Evolutionary conservation across 2,329 filamentous ascomycete species (phyloP).

Genomic region (Calonectria pteridis): DNA sequence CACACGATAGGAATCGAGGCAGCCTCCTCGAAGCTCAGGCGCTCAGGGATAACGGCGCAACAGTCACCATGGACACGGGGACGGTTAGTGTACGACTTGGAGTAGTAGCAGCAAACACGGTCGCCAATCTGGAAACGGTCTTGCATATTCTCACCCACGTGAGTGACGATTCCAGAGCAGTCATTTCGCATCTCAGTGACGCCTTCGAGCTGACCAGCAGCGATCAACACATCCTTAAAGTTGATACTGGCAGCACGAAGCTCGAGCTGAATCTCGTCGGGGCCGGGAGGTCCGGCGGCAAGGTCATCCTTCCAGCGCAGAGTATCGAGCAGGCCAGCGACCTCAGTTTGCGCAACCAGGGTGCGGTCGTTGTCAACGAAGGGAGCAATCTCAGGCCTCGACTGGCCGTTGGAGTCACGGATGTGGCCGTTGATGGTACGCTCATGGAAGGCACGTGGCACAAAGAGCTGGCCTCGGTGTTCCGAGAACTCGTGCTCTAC

Average conservation of each 20-base stretch:
- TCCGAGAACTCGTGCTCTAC: constrained; percentile 19
- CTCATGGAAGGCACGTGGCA: constrained; percentile 16
- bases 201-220: constrained; percentile 1
- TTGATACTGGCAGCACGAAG: constrained; percentile 15
- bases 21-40: constrained; percentile 22
- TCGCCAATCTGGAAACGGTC: constrained; percentile 11
- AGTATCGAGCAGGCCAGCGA: constrained; percentile 15
- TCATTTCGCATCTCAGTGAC: constrained; percentile 14
- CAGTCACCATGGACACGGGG: constrained; percentile 12
- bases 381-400: constrained; percentile 7
- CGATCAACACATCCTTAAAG: constrained; percentile 18
- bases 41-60: constrained; percentile 12
- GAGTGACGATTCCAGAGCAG: constrained; percentile 18
- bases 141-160: constrained; percentile 15
- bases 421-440: background rate
- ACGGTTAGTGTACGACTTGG: constrained; percentile 2
- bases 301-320: constrained; percentile 18
- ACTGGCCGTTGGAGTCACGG: constrained; percentile 13
- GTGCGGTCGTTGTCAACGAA: constrained; percentile 16
- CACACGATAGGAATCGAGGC: constrained; percentile 25
- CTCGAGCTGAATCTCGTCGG: constrained; percentile 18
- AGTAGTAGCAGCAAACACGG: constrained; percentile 16
- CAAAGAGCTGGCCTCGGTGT: constrained; percentile 10
- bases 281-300: constrained; percentile 8
- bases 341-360: constrained; percentile 12